These are phyloP conservation scores for Epipyxis sp. DNA, from an alignment of 108 stramenopile genomes.

Conservation along the genomic window DNA sequence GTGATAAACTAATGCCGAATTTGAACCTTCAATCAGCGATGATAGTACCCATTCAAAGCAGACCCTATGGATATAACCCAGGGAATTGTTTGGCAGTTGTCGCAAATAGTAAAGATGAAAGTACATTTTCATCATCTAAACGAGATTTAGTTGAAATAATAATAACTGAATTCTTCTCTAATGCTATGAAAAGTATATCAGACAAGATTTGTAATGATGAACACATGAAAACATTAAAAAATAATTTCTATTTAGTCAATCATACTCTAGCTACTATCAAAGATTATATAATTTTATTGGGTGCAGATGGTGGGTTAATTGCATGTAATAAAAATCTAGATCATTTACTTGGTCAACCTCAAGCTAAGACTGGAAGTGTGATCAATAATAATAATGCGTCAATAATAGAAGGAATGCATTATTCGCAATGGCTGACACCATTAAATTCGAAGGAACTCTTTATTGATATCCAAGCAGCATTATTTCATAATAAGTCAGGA, in stretches of 20 bases:
- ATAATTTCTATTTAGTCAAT: neutral
- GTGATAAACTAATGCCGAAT: neutral
- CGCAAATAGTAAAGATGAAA: neutral
- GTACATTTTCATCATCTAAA: neutral
- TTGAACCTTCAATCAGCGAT: neutral
- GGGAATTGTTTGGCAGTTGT: neutral
- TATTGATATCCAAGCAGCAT: neutral
- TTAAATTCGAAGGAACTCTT: neutral
- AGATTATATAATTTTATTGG: constrained; percentile 3
- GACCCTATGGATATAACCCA: neutral
- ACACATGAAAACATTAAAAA: neutral
- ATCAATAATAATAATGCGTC: neutral
- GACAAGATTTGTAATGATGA: neutral
- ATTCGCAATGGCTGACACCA: neutral
- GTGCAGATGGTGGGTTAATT: neutral
- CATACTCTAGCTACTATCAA: neutral
- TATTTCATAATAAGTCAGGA: neutral
- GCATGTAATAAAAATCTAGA: neutral
- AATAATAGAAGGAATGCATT: neutral
- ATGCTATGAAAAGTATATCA: neutral
- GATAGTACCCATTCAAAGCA: neutral
- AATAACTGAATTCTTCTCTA: neutral
- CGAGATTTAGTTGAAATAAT: neutral
- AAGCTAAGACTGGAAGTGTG: neutral
- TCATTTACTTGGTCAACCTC: neutral